Conservation (phyloP, 805 yeast genomes). For the Pichia manshurica region DNA sequence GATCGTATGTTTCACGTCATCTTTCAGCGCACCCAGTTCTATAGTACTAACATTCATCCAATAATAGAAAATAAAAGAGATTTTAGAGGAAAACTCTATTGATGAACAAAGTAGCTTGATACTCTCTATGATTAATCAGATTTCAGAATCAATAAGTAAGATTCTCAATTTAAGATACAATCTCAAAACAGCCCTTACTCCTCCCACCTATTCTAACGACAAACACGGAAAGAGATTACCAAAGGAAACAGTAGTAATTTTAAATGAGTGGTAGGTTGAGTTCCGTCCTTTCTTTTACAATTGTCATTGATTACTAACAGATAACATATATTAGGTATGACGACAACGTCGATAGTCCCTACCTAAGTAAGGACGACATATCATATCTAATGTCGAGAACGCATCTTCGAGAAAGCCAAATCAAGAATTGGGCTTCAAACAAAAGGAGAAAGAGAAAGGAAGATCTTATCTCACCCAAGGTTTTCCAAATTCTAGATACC, state of each 20-base stretch:
- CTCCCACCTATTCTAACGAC: not conserved
- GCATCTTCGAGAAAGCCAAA: conserved; percentile 6
- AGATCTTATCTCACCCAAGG: not conserved
- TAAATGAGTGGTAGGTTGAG: conserved; percentile 7
- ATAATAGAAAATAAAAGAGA: conserved; percentile 1
- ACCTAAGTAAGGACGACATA: conserved; percentile 9
- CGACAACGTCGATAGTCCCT: conserved; percentile 12
- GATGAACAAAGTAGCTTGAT: conserved; percentile 4
- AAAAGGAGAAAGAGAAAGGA: conserved; percentile 10
- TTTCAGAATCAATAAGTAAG: conserved; percentile 3
- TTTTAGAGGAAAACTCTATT: not conserved
- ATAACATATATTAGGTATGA: conserved; percentile 1
- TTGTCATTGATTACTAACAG: not conserved
- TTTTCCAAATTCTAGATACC: not conserved
- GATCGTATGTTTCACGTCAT: not conserved
- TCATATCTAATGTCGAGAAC: not conserved
- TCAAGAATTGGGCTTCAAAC: conserved; percentile 13
- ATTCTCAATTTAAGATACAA: conserved; percentile 3
- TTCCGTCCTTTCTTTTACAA: not conserved
- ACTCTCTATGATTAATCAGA: not conserved
- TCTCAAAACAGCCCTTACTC: not conserved
- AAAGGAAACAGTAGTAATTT: not conserved
- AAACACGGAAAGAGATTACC: conserved; percentile 5
- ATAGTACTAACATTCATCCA: conserved; percentile 4
- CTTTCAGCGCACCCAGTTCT: not conserved